These are phyloP conservation scores for Leccinum pellstonianum DNA, from an alignment of 768 basidiomycete genomes.

Conservation along the genomic window DNA sequence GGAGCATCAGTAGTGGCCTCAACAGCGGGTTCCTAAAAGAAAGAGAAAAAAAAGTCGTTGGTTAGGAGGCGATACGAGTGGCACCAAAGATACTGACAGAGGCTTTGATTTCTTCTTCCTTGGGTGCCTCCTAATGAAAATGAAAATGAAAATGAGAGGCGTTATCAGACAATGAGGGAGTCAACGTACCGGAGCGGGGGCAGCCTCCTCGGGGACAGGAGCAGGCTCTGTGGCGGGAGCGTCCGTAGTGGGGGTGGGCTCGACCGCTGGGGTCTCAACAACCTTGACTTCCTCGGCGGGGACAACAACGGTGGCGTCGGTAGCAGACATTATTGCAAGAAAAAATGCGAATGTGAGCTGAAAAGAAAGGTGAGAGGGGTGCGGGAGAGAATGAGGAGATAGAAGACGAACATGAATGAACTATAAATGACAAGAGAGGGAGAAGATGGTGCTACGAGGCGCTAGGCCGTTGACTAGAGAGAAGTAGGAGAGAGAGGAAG, in stretches of 20 bases:
- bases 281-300: conserved; percentile 56
- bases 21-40: conserved; percentile 36
- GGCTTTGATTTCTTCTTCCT: conserved; percentile 40
- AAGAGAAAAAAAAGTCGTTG: conserved; percentile 7
- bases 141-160: background rate
- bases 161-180: background rate
- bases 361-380: conserved; percentile 9
- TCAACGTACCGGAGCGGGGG: conserved; percentile 36
- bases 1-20: conserved; percentile 27
- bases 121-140: conserved; percentile 37
- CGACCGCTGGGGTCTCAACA: conserved; percentile 39
- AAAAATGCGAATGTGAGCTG: conserved; percentile 54
- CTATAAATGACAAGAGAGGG: conserved; percentile 59
- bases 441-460: conserved; percentile 50
- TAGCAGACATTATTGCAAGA: conserved; percentile 79
- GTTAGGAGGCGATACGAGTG: rapidly evolving
- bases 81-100: conserved; percentile 32
- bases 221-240: conserved; percentile 27
- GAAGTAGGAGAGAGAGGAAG: conserved; percentile 58
- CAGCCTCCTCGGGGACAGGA: conserved; percentile 33
- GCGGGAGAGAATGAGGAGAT: conserved; percentile 1
- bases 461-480: conserved; percentile 49
- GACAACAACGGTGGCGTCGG: conserved; percentile 52
- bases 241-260: conserved; percentile 32
- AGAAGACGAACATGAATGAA: conserved; percentile 45